Base-by-base conservation (phyloP, 2,329 filamentous ascomycete species). In the Paramyrothecium roridum region DNA sequence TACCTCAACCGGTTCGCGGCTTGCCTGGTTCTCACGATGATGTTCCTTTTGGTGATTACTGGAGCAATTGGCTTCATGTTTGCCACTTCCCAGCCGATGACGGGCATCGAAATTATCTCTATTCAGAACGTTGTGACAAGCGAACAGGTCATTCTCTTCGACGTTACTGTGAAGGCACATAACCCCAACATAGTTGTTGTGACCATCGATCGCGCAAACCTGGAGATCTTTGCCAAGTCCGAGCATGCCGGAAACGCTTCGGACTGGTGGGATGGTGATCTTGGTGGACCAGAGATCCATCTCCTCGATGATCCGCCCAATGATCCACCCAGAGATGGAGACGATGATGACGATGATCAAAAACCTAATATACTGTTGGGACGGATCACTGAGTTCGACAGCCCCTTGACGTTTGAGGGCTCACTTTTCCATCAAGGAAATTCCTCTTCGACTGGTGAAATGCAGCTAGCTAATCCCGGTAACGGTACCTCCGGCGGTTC, bases 121-220 rank as follows among this genome's bases (percentile, higher is more conserved):
- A 91, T 99, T 61, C 85, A 89, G 64, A 96, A 96, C 62, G 91
- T 99, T 22, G 82, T 98, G 50, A 93, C 93, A 2, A 96, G 91
- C 64, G 91, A 96, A 70, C 91, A 96, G 70, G 93, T 98, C 69
- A 82, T 99, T 46, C 96, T 99, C 85, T 83, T 98, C 65, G 93
- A 99, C 70, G 76, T 99, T 50, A 85, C 90, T 20, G 91, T 99
- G 57, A 85, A 85, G 62, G 95, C 93, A 1, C 81, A 93, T 63
- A 99, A 99, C 68, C 93, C 93, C 1, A 99, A 98, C 63, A 86
- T 97, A 45, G 89, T 98, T 43, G 86, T 91, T 2, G 89, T 99
- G 46, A 89, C 89, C 2, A 85, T 99, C 40, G 87, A 90, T 59
- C 87, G 93, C 49, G 88, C 96, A 67, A 92, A 98, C 68, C 80